Evolutionary conservation across 179 eudicot species (phyloP), one percentile per base, ranked within the genome.

Genomic region (Silene vulgaris): DNA sequence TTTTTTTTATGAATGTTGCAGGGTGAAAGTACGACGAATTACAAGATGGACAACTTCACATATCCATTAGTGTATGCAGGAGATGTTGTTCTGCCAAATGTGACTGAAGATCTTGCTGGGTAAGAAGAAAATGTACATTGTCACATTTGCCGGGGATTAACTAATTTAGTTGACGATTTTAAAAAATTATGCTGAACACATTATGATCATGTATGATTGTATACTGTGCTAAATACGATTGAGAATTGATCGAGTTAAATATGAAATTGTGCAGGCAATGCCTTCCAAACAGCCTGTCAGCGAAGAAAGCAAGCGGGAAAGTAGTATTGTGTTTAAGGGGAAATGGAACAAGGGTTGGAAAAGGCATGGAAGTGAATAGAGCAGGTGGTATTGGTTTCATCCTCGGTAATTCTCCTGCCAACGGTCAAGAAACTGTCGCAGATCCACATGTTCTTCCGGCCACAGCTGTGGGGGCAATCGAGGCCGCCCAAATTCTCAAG

Each of bases 401-500:
- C 54, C 75, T 94, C 65, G 97, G 89, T 9, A 90, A 90, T 65
- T 71, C 83, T 21, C 75, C 70, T 30, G 84, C 86, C 1, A 80
- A 78, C 14, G 97, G 96, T 37, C 85, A 82, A 17, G 94, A 85
- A 35, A 72, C 86, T 17, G 83, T 75, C 3, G 82, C 83, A 0
- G 98, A 93, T 80, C 79, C 96, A 43, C 96, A 92, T 79, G 74
- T 92, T 75, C 91, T 94, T 75, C 98, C 98, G 0, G 96, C 96
- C 5, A 89, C 94, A 2, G 91, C 92, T 8, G 88, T 94, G 43
- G 81, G 80, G 14, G 86, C 82, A 5, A 63, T 57, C 5, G 69
- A 83, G 43, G 89, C 88, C 2, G 63, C 76, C 8, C 65, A 78
- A 68, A 85, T 94, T 62, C 86, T 89, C 21, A 29, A 83, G 0